Base-by-base conservation (phyloP, 495 filamentous ascomycete species). In the Lindgomyces ingoldianus region DNA sequence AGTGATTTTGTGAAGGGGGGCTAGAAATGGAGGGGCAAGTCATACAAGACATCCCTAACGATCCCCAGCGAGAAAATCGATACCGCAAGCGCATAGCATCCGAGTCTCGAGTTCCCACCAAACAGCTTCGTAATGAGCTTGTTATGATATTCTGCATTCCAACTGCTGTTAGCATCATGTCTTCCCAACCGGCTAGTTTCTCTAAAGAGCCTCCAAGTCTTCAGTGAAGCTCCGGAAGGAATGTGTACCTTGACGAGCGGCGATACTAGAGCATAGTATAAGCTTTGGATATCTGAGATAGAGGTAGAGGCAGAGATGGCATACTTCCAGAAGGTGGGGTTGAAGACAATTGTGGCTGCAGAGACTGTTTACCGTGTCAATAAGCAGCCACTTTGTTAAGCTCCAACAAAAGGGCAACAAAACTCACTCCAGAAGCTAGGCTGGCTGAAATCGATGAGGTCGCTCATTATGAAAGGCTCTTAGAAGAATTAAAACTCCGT, bases 41-140 rank as follows among this genome's bases (percentile, higher is more conserved):
- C 75, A 73, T 83, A 90, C 66, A 91, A 55, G 62, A 81, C 75
- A 76, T 98, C 94, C 64, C 94, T 89, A 74, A 96, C 72, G 61
- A 98, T 86, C 25, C 94, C 94, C 45, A 98, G 80, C 22, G 83
- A 83, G 85, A 98, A 98, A 76, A 98, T 98, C 49, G 86, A 84
- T 56, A 85, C 75, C 39, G 93, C 94, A 30, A 98, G 88, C 67
- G 84, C 86, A 75, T 98, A 98, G 86, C 93, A 97, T 57, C 87
- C 94, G 64, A 83, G 79, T 70, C 89, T 88, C 29, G 88, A 82
- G 71, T 88, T 91, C 65, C 90, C 89, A 46, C 87, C 83, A 73
- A 96, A 96, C 65, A 93, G 83, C 73, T 88, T 88, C 67, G 93
- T 96, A 47, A 98, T 81, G 75, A 88, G 81, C 76, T 90, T 90